These are phyloP conservation scores for Phytophthora aleatoria DNA, from an alignment of 352 stramenopile species.

Conservation along the genomic window DNA sequence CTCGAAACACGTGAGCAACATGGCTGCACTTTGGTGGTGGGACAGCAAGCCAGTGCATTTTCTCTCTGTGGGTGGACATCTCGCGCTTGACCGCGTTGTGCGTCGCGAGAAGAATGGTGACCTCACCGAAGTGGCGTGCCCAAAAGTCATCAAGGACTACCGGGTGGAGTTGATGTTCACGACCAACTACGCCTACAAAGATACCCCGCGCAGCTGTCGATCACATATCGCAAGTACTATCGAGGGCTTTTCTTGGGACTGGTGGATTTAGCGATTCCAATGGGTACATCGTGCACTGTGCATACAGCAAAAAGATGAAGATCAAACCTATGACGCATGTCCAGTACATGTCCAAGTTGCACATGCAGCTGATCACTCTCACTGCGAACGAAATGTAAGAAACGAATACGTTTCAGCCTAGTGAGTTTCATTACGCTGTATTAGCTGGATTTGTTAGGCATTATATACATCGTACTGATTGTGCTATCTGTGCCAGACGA, in stretches of 20 bases:
- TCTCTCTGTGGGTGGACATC: not conserved
- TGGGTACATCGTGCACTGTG: not conserved
- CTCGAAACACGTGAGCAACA: slow-evolving; percentile 9
- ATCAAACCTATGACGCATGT: not conserved
- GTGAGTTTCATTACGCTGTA: not conserved
- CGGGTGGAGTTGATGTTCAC: not conserved
- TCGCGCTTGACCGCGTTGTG: not conserved
- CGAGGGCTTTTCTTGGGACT: not conserved
- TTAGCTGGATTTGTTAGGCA: not conserved
- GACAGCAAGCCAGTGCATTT: not conserved
- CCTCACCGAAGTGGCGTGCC: not conserved
- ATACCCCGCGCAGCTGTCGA: not conserved
- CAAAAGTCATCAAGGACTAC: not conserved
- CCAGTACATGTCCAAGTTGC: not conserved
- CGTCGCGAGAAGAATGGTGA: not conserved
- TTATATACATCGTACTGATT: not conserved
- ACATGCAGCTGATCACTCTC: not conserved
- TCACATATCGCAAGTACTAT: not conserved
- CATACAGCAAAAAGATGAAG: not conserved
- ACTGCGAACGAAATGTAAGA: not conserved
- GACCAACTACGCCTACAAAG: not conserved
- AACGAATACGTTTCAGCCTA: not conserved
- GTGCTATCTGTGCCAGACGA: not conserved
- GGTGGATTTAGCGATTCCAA: not conserved
- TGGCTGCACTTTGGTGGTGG: slow-evolving; percentile 6